These are phyloP conservation scores for Hypocreales sp. DNA, from an alignment of 2,329 filamentous ascomycete genomes.

Conservation along the genomic window DNA sequence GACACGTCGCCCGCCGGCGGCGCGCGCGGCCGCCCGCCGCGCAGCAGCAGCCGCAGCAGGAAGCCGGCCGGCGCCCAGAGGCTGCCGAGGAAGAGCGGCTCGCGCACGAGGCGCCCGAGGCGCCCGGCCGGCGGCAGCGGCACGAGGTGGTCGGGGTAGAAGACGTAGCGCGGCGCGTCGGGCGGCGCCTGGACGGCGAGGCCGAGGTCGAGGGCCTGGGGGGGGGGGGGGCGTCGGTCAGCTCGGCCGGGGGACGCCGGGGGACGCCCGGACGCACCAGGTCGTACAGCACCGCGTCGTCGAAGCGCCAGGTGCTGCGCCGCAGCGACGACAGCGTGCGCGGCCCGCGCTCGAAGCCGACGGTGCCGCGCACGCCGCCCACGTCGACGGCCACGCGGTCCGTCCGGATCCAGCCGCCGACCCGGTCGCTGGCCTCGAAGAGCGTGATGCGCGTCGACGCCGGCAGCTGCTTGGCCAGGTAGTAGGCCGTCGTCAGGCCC, in stretches of 20 bases:
- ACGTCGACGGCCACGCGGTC: conserved; percentile 40
- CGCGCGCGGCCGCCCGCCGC: conserved; percentile 3
- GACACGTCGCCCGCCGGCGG: conserved; percentile 16
- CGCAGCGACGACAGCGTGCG: conserved; percentile 50
- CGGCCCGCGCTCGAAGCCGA: conserved; percentile 75
- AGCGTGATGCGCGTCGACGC: conserved; percentile 54
- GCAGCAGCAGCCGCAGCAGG: conserved; percentile 8
- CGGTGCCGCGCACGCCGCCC: conserved; percentile 35
- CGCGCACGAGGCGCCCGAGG: conserved; percentile 11
- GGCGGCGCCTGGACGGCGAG: conserved; percentile 32
- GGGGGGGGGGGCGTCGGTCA: no score
- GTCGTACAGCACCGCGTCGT: conserved; percentile 52
- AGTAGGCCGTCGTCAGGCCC: conserved; percentile 65
- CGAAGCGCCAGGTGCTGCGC: conserved; percentile 25
- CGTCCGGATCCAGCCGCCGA: conserved; percentile 78
- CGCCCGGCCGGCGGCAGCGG: conserved; percentile 13
- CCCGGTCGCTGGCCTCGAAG: conserved; percentile 53
- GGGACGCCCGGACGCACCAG: conserved; percentile 49
- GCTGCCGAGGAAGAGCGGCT: conserved; percentile 17
- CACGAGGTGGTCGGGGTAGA: conserved; percentile 63
- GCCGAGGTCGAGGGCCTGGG: conserved; percentile 18
- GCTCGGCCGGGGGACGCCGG: no score
- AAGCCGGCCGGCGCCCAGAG: conserved; percentile 12
- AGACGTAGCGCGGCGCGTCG: conserved; percentile 51
- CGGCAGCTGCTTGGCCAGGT: conserved; percentile 53